phyloP scores from a whole-genome alignment of 2,329 filamentous ascomycete species.

The Aciculosporium take region DNA sequence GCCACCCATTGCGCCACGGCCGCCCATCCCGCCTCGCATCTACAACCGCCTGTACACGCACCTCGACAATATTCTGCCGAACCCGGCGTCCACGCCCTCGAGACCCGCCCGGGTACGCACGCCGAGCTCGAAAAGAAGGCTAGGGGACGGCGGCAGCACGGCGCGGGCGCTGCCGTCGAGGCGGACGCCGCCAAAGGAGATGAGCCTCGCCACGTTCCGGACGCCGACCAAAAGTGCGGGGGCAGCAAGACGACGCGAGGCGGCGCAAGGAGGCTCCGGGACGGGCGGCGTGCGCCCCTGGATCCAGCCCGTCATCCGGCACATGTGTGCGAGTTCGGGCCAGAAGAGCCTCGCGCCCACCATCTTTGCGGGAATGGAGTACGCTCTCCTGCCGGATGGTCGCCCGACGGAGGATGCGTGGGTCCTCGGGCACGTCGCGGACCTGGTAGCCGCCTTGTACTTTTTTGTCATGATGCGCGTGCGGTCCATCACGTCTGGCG shows the following conservation, averaged over 20 bases:
- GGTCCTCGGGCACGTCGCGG: constrained; percentile 33
- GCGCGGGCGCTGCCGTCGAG: constrained; percentile 24
- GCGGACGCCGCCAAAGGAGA: constrained; percentile 32
- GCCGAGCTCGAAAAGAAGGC: constrained; percentile 19
- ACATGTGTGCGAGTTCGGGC: constrained; percentile 45
- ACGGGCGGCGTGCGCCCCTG: constrained; percentile 40
- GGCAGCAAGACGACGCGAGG: constrained; percentile 21
- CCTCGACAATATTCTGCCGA: constrained; percentile 57
- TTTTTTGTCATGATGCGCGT: constrained; percentile 44
- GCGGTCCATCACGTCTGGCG: constrained; percentile 24
- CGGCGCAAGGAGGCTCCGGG: constrained; percentile 11
- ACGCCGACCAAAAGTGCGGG: constrained; percentile 25
- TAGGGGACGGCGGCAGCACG: no score
- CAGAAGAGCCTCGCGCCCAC: constrained; percentile 53
- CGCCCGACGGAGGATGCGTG: constrained; percentile 32
- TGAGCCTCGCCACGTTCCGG: constrained; percentile 28
- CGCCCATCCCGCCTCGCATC: constrained; percentile 63
- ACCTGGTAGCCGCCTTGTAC: constrained; percentile 45
- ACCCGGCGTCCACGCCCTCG: constrained; percentile 20
- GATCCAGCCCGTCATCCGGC: constrained; percentile 54
- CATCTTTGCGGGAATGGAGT: constrained; percentile 59
- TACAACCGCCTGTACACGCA: constrained; percentile 78
- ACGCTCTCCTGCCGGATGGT: constrained; percentile 31
- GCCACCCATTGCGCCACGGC: constrained; percentile 58
- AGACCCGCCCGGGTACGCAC: constrained; percentile 17